Conservation (phyloP, 257 asterid species). For the Solanum chilense region DNA sequence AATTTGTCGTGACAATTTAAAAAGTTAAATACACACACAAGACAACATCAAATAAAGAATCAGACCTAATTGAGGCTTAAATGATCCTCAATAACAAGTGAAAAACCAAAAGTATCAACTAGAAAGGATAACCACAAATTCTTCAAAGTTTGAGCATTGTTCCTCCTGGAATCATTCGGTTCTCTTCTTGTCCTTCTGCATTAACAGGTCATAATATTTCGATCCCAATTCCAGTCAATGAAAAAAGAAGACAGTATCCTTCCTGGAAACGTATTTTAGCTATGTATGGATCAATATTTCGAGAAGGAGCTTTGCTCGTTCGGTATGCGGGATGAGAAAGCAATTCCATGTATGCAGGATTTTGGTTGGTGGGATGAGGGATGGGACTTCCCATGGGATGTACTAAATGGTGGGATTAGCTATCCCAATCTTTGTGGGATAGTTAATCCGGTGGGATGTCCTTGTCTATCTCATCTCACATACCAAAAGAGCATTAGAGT, state of each 20-base stretch:
- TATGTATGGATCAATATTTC: background rate
- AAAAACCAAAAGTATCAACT: background rate
- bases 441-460: background rate
- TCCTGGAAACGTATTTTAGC: background rate
- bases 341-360: background rate
- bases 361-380: background rate
- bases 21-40: background rate
- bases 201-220: background rate
- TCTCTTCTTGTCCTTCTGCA: background rate
- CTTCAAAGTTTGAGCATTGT: background rate
- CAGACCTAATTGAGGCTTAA: background rate
- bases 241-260: background rate
- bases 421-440: background rate
- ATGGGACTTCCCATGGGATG: background rate
- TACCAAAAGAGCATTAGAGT: background rate
- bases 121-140: background rate
- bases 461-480: background rate
- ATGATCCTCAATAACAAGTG: background rate
- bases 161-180: background rate
- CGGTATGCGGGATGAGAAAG: background rate
- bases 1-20: background rate
- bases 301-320: background rate
- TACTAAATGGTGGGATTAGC: background rate
- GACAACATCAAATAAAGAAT: background rate
- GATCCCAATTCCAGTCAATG: background rate